phyloP scores from a whole-genome alignment of 495 filamentous ascomycete species.

The Penicillium riverlandense region DNA sequence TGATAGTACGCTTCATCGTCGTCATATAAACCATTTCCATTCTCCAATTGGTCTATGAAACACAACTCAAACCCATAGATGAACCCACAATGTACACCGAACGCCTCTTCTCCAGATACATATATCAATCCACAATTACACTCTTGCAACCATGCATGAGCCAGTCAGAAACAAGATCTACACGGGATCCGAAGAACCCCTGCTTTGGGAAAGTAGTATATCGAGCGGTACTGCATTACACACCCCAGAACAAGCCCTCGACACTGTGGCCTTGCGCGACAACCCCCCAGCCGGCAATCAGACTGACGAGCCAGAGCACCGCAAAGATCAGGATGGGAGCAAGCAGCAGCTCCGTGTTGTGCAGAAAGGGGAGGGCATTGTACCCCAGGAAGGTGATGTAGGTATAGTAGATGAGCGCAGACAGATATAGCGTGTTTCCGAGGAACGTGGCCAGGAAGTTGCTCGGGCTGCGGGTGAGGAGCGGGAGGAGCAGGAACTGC shows the following conservation, averaged over 20 bases:
- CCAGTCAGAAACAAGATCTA: constrained; percentile 10
- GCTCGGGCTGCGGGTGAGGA: constrained; percentile 38
- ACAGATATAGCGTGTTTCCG: constrained; percentile 63
- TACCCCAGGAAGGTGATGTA: constrained; percentile 71
- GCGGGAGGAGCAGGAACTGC: constrained; percentile 63
- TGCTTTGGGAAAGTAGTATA: too few species aligned
- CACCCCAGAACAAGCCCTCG: constrained; percentile 40
- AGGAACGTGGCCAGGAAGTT: constrained; percentile 56
- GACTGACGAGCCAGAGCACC: constrained; percentile 55
- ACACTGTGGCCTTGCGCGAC: constrained; percentile 37
- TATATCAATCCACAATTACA: constrained; percentile 3
- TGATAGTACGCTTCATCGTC: not conserved
- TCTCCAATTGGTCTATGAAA: not conserved
- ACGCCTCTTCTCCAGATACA: constrained; percentile 4
- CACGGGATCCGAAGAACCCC: constrained; percentile 2
- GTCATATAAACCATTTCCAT: not conserved
- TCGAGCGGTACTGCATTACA: constrained; percentile 16
- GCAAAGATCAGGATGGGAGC: constrained; percentile 53
- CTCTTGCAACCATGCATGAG: constrained; percentile 11
- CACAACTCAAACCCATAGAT: constrained; percentile 1
- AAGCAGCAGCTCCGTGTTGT: constrained; percentile 65
- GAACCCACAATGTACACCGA: constrained; percentile 13
- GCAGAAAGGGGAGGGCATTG: constrained; percentile 66
- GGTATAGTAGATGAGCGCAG: constrained; percentile 63
- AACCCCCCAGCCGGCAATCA: constrained; percentile 44